A percentile compares a stretch with the other conserved stretches of the same genome.
Conservation (phyloP, 768 basidiomycete species). For the Exidia glandulosa region DNA sequence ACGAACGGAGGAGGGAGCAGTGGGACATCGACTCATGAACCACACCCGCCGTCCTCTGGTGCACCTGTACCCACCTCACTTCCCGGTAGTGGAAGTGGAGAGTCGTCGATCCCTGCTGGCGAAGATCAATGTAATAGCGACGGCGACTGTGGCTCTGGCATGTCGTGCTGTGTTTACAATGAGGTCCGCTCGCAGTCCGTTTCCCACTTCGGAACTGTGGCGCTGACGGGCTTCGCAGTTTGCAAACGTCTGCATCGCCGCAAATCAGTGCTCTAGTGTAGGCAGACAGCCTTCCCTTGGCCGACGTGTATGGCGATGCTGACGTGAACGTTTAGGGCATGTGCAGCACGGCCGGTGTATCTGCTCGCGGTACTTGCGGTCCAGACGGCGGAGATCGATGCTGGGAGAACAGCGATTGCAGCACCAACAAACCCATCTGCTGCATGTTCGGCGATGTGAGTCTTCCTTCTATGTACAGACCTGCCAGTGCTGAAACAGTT, state of each 20-base stretch:
- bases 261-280: neutral
- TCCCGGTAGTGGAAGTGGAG: too few relatives aligned
- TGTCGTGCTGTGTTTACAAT: neutral
- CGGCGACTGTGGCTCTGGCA: neutral
- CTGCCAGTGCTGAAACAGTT: neutral
- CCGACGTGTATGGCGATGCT: neutral
- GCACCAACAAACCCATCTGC: neutral
- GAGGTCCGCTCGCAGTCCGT: neutral
- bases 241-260: neutral
- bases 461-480: neutral
- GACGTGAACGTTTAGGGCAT: neutral
- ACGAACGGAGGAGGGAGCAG: too few relatives aligned
- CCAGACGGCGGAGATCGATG: neutral
- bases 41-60: too few relatives aligned
- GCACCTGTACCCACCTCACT: too few relatives aligned
- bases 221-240: neutral
- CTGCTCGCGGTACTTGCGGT: neutral
- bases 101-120: too few relatives aligned
- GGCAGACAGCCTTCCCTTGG: neutral
- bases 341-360: neutral
- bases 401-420: neutral
- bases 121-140: neutral
- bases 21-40: too few relatives aligned
- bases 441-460: neutral
- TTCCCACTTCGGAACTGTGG: neutral